Conservation (phyloP, 2,329 filamentous ascomycete genomes). For the Ramichloridium luteum region DNA sequence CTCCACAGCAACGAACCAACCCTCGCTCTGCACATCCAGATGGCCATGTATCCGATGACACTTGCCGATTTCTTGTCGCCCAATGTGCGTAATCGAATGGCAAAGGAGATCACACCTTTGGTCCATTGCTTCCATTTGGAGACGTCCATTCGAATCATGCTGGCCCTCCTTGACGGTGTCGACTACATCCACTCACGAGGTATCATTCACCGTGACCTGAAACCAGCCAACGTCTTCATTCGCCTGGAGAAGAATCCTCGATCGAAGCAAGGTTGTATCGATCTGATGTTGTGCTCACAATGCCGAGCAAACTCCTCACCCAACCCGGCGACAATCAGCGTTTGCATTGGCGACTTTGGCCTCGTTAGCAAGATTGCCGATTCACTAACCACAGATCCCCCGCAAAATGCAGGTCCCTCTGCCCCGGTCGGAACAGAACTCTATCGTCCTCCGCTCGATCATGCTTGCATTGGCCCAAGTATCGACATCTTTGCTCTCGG, state of each 20-base stretch:
- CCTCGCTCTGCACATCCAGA: slow-evolving; percentile 53
- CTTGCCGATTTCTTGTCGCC: slow-evolving; percentile 46
- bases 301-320: slow-evolving; percentile 26
- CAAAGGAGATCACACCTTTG: slow-evolving; percentile 12
- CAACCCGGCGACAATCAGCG: slow-evolving; percentile 20
- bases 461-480: slow-evolving; percentile 32
- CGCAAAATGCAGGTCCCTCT: slow-evolving; percentile 2
- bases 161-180: slow-evolving; percentile 49
- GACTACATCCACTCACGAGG: slow-evolving; percentile 50
- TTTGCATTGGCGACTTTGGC: slow-evolving; percentile 57
- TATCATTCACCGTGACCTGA: slow-evolving; percentile 55
- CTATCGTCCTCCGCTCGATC: slow-evolving; percentile 40
- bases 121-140: slow-evolving; percentile 52
- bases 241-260: slow-evolving; percentile 29
- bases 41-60: slow-evolving; percentile 52
- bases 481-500: slow-evolving; percentile 52
- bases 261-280: slow-evolving; percentile 29
- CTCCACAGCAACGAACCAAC: slow-evolving; percentile 12
- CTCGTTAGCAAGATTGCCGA: slow-evolving; percentile 45
- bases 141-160: slow-evolving; percentile 45
- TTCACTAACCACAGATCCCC: slow-evolving; percentile 5
- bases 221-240: slow-evolving; percentile 57
- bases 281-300: slow-evolving; percentile 33
- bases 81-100: slow-evolving; percentile 5
- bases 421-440: slow-evolving; percentile 47